These are phyloP conservation scores for Candida frijolesensis DNA, from an alignment of 1,139 yeast genomes.

Conservation along the genomic window DNA sequence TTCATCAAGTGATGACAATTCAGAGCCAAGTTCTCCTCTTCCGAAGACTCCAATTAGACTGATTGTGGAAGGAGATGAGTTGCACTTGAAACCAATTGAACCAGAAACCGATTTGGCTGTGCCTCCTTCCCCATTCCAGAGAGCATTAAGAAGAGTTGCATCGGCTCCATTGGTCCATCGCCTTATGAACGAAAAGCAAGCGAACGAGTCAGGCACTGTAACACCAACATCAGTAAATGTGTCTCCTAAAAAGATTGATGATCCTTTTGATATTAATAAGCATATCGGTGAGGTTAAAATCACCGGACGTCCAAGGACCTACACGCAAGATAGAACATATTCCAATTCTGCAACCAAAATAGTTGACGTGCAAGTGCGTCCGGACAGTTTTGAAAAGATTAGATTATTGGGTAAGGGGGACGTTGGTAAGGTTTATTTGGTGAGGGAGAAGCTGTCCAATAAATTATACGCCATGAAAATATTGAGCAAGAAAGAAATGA, in stretches of 20 bases:
- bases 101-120: slow-evolving; percentile 14
- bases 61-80: slow-evolving; percentile 1
- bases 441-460: slow-evolving; percentile 74
- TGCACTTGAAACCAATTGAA: slow-evolving; percentile 11
- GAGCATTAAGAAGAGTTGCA: slow-evolving; percentile 71
- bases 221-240: slow-evolving; percentile 5
- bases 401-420: slow-evolving; percentile 93
- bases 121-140: slow-evolving; percentile 43
- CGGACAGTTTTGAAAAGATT: slow-evolving; percentile 85
- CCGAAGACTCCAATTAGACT: slow-evolving; percentile 7
- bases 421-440: slow-evolving; percentile 94
- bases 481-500: slow-evolving; percentile 88
- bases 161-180: slow-evolving; percentile 71
- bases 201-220: background rate
- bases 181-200: slow-evolving; percentile 30
- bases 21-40: slow-evolving; percentile 3
- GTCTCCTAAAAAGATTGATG: slow-evolving; percentile 10
- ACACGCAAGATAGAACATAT: slow-evolving; percentile 63
- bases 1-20: slow-evolving; percentile 12
- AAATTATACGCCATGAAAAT: slow-evolving; percentile 92
- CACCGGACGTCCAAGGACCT: slow-evolving; percentile 50
- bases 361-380: slow-evolving; percentile 79
- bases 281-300: slow-evolving; percentile 59
- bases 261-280: slow-evolving; percentile 42
- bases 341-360: slow-evolving; percentile 73